Evolutionary conservation across 176 grass and related monocot species (phyloP).

Genomic region (Phoenix dactylifera): DNA sequence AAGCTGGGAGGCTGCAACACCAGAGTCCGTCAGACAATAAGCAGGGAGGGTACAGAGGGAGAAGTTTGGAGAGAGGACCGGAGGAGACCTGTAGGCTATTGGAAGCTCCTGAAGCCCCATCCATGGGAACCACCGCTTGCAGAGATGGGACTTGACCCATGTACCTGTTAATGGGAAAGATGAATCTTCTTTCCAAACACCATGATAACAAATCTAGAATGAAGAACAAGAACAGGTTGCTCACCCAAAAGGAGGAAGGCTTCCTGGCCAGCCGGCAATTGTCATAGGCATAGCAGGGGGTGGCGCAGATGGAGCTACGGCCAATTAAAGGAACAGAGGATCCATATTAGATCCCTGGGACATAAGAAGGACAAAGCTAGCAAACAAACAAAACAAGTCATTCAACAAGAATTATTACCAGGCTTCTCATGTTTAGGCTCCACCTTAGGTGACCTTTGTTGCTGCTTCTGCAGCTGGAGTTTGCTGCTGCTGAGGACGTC

Average conservation of each 20-base stretch:
- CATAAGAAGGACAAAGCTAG: neutral
- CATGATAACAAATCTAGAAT: neutral
- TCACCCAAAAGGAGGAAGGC: constrained; percentile 76
- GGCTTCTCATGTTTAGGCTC: constrained; percentile 83
- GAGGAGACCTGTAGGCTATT: constrained; percentile 48
- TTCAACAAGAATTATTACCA: constrained; percentile 25
- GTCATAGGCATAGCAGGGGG: constrained; percentile 61
- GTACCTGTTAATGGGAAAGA: constrained; percentile 43
- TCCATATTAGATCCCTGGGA: neutral
- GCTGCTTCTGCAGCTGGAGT: constrained; percentile 36
- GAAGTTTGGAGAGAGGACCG: neutral
- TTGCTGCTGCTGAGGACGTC: constrained; percentile 32
- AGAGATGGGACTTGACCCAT: constrained; percentile 59
- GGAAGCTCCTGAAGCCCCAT: constrained; percentile 46
- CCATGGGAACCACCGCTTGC: constrained; percentile 61
- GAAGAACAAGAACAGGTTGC: constrained; percentile 5
- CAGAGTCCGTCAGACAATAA: neutral
- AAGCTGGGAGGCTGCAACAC: constrained; percentile 50
- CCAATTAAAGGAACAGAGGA: neutral
- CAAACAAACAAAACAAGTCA: constrained; percentile 1
- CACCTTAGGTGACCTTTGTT: constrained; percentile 42
- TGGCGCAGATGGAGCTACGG: constrained; percentile 21
- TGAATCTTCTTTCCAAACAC: too few relatives aligned
- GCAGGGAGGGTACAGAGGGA: neutral
- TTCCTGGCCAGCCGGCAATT: constrained; percentile 62